These are phyloP conservation scores for Neonectria magnoliae DNA, from an alignment of 2,329 filamentous ascomycete genomes.

Conservation along the genomic window DNA sequence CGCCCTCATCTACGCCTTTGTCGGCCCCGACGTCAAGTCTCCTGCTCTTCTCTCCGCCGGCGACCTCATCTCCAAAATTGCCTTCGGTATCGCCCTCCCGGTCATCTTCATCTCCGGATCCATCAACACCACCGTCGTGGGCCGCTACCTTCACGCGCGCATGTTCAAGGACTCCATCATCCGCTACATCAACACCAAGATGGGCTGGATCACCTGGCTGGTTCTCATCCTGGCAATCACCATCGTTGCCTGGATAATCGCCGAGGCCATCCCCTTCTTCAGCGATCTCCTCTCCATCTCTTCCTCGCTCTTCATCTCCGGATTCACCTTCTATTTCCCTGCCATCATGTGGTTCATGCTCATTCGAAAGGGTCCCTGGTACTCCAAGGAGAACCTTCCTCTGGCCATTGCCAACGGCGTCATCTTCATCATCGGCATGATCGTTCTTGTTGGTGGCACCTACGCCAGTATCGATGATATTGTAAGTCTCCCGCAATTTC, in stretches of 20 bases:
- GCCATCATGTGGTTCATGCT: conserved; percentile 57
- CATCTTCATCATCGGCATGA: conserved; percentile 45
- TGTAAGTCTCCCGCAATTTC: conserved; percentile 34
- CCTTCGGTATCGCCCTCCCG: conserved; percentile 75
- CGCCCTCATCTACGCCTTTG: conserved; percentile 75
- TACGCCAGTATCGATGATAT: conserved; percentile 47
- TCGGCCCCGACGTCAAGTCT: conserved; percentile 69
- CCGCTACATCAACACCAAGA: conserved; percentile 59
- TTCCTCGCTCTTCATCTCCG: conserved; percentile 61
- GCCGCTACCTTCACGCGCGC: conserved; percentile 58
- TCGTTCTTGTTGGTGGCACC: conserved; percentile 47
- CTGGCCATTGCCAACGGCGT: conserved; percentile 40
- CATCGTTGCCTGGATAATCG: conserved; percentile 74
- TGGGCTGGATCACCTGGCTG: conserved; percentile 66
- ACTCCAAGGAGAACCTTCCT: conserved; percentile 44
- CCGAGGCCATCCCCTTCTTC: conserved; percentile 79
- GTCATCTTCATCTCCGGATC: conserved; percentile 81
- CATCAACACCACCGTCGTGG: conserved; percentile 66
- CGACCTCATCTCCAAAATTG: conserved; percentile 68
- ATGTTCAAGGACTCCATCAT: conserved; percentile 55
- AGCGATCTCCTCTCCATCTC: conserved; percentile 69
- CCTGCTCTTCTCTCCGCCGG: conserved; percentile 76
- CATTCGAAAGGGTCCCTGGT: conserved; percentile 45
- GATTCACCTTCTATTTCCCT: conserved; percentile 55
- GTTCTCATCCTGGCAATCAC: conserved; percentile 67